phyloP scores from a whole-genome alignment of 164 flowering plant genomes.

The Aristolochia contorta region DNA sequence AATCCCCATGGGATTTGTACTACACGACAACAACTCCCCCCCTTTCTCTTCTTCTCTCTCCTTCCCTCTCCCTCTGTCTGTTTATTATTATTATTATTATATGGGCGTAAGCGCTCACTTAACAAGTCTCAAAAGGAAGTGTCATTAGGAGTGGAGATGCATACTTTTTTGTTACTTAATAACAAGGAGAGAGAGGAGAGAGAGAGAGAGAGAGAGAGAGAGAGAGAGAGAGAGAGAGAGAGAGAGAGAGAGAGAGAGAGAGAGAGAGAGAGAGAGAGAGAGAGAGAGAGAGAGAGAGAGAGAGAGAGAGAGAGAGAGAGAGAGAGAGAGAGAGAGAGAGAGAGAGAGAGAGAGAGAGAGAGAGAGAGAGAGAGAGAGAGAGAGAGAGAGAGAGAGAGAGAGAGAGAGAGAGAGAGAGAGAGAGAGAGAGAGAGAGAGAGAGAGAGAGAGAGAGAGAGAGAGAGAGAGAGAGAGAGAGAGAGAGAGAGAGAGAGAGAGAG shows the following conservation, averaged over 20 bases:
- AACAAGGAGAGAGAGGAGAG: neutral
- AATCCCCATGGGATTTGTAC: constrained; percentile 9
- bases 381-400: neutral
- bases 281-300: neutral
- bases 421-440: neutral
- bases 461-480: neutral
- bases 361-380: no score
- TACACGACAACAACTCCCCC: neutral
- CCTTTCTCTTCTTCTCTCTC: neutral
- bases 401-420: neutral
- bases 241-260: neutral
- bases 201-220: neutral
- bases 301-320: neutral
- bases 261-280: neutral
- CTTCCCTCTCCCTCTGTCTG: neutral
- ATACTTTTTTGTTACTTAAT: neutral
- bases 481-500: neutral
- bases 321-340: neutral
- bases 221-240: neutral
- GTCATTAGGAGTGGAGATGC: neutral
- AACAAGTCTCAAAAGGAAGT: neutral
- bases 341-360: neutral
- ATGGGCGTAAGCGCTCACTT: no score
- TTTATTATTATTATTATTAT: no score
- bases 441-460: neutral